Conservation (phyloP, 768 basidiomycete genomes). For the Phylloporus sp. region DNA sequence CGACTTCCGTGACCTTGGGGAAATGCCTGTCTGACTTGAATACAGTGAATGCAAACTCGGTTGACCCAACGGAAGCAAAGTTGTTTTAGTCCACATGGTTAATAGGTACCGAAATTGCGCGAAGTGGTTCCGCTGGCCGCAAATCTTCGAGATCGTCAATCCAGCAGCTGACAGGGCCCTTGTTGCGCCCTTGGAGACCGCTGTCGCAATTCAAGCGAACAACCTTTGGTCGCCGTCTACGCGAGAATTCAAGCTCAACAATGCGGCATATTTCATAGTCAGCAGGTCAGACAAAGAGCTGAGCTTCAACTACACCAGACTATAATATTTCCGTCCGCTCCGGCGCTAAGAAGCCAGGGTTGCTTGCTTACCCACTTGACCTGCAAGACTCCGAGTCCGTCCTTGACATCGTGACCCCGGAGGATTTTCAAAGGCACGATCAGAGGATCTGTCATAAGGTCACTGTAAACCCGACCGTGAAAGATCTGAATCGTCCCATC, state of each 20-base stretch:
- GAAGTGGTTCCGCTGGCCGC: neutral
- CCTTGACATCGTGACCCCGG: slow-evolving; percentile 79
- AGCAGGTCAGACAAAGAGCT: slow-evolving; percentile 29
- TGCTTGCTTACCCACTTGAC: slow-evolving; percentile 84
- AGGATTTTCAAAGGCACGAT: slow-evolving; percentile 98
- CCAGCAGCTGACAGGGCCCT: slow-evolving; percentile 1
- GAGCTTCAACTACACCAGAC: slow-evolving; percentile 77
- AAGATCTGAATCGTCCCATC: slow-evolving; percentile 97
- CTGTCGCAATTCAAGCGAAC: slow-evolving; percentile 6
- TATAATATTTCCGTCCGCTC: slow-evolving; percentile 83
- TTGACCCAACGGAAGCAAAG: slow-evolving; percentile 11
- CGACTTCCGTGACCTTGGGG: neutral
- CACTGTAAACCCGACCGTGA: slow-evolving; percentile 91
- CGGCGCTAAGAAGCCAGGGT: slow-evolving; percentile 90
- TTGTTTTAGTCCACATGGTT: neutral
- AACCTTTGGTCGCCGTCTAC: slow-evolving; percentile 10
- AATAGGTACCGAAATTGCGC: neutral
- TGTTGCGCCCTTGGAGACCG: slow-evolving; percentile 5
- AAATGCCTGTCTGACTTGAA: neutral
- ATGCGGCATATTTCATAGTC: slow-evolving; percentile 18
- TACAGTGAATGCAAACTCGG: neutral
- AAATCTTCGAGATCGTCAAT: neutral
- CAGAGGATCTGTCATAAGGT: slow-evolving; percentile 94
- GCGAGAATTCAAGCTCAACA: slow-evolving; percentile 22
- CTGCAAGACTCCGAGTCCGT: slow-evolving; percentile 88